Evolutionary conservation across 2,329 filamentous ascomycete genomes (phyloP).

Genomic region (Ceratocystis smalleyi): DNA sequence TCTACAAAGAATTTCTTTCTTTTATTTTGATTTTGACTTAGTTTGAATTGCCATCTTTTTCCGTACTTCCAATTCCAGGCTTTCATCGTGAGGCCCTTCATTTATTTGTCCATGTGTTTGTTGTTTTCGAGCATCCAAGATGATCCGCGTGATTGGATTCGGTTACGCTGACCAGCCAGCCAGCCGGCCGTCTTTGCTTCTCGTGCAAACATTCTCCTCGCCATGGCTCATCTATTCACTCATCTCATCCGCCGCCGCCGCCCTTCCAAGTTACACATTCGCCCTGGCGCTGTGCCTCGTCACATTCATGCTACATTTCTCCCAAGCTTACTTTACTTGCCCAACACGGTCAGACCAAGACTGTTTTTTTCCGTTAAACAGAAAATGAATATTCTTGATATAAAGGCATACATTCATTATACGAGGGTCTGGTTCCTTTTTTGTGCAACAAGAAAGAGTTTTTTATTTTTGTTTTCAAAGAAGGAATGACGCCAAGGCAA

Average conservation of each 20-base stretch:
- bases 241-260: no score
- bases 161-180: no score
- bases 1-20: not conserved
- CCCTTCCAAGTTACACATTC: no score
- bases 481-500: not conserved
- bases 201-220: no score
- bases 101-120: not conserved
- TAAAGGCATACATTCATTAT: not conserved
- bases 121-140: slow-evolving; percentile 3
- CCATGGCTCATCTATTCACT: no score
- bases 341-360: not conserved
- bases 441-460: slow-evolving; percentile 2
- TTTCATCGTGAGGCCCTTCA: no score
- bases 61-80: not conserved
- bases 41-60: not conserved
- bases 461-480: slow-evolving; percentile 12
- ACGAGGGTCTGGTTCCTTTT: not conserved
- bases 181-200: no score
- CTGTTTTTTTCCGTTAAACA: not conserved
- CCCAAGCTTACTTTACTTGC: not conserved
- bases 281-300: no score
- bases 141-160: no score
- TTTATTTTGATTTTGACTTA: not conserved
- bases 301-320: not conserved
- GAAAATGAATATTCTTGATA: not conserved